A percentile compares a stretch with the other conserved stretches of the same genome.
phyloP scores from a whole-genome alignment of 2,329 filamentous ascomycete species.

The Penicillium thymicola region DNA sequence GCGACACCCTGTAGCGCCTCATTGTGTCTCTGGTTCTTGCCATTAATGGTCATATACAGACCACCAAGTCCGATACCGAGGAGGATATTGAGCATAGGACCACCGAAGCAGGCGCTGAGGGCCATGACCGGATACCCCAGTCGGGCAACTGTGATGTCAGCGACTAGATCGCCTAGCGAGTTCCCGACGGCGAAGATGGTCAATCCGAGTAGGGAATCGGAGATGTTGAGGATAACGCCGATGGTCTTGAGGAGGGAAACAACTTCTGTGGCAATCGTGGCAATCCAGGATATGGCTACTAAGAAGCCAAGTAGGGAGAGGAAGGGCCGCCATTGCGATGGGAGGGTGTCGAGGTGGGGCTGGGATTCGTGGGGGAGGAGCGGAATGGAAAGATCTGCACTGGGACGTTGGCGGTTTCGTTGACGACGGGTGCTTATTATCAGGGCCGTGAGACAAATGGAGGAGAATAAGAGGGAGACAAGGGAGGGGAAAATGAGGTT shows the following conservation, averaged over 20 bases:
- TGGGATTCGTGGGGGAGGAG: background rate
- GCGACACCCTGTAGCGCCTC: background rate
- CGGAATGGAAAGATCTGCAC: background rate
- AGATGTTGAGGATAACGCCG: conserved; percentile 87
- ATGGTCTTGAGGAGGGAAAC: conserved; percentile 91
- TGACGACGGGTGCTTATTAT: conserved; percentile 58
- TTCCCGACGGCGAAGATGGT: conserved; percentile 97
- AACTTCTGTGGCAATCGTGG: conserved; percentile 90
- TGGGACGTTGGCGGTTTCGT: conserved; percentile 35
- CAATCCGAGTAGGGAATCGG: conserved; percentile 87
- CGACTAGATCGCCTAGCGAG: conserved; percentile 88
- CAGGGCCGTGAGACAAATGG: conserved; percentile 64
- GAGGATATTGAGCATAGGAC: conserved; percentile 95
- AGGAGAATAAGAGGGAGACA: conserved; percentile 65
- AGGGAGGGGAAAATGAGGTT: conserved; percentile 58
- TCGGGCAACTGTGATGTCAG: conserved; percentile 88
- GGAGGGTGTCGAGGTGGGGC: conserved; percentile 47
- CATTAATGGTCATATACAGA: conserved; percentile 76
- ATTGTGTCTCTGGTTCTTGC: conserved; percentile 12
- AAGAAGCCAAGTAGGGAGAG: conserved; percentile 87
- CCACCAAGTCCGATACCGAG: conserved; percentile 91
- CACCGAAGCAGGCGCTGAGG: conserved; percentile 90
- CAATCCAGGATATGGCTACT: conserved; percentile 94
- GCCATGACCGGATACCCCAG: conserved; percentile 98
- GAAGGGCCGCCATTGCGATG: conserved; percentile 70